Evolutionary conservation across 2,329 filamentous ascomycete genomes (phyloP).

Genomic region (Penicillium sp.): DNA sequence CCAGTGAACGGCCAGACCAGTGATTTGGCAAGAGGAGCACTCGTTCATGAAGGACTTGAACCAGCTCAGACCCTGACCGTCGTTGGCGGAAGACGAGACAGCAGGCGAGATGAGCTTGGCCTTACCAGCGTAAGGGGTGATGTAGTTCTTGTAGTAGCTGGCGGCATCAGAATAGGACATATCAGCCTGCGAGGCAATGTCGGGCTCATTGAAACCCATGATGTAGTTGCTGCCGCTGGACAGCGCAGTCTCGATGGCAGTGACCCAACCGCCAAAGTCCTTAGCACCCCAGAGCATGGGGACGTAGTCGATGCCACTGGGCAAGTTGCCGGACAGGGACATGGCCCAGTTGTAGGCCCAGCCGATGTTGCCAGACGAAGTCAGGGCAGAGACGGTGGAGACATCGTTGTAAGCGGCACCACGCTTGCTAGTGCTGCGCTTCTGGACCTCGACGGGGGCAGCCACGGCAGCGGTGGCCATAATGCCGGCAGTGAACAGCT

Average conservation of each 20-base stretch:
- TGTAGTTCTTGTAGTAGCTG: constrained; percentile 40
- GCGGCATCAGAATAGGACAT: constrained; percentile 44
- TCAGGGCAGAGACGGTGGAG: constrained; percentile 39
- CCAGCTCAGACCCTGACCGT: constrained; percentile 45
- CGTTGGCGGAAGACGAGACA: constrained; percentile 40
- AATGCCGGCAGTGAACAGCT: constrained; percentile 37
- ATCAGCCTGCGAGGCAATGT: constrained; percentile 41
- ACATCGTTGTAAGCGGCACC: constrained; percentile 48
- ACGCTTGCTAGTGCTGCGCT: constrained; percentile 32
- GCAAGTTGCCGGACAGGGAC: constrained; percentile 32
- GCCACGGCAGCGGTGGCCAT: constrained; percentile 41
- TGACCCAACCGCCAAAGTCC: constrained; percentile 41
- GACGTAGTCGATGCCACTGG: constrained; percentile 46
- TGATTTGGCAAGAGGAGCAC: constrained; percentile 45
- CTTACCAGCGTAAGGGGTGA: constrained; percentile 42
- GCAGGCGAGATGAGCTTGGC: constrained; percentile 50
- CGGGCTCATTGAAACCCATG: constrained; percentile 53
- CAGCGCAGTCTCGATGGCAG: constrained; percentile 38
- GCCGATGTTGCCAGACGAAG: constrained; percentile 31
- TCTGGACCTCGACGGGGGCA: constrained; percentile 31
- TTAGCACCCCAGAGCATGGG: constrained; percentile 52
- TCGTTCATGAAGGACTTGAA: constrained; percentile 44
- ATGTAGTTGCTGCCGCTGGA: constrained; percentile 41
- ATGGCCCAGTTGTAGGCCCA: constrained; percentile 55
- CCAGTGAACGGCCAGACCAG: constrained; percentile 52